phyloP scores from a whole-genome alignment of 2,329 filamentous ascomycete species.

The Calonectria pauciramosa region DNA sequence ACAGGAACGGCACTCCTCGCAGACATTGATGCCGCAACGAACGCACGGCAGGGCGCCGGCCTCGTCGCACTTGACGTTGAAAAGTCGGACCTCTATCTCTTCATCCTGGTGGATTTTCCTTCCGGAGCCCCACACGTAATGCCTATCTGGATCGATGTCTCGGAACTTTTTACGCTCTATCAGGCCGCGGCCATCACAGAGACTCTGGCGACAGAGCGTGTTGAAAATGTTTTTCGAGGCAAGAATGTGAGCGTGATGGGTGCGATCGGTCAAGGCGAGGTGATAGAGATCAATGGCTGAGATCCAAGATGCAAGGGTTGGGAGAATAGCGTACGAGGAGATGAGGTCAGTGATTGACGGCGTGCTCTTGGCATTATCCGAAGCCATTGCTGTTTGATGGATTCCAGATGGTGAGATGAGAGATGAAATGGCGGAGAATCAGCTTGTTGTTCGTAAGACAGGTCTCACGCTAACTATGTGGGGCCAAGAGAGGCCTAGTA shows the following conservation, averaged over 20 bases:
- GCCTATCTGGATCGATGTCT: neutral
- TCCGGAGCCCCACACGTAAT: neutral
- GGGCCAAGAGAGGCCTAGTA: no score
- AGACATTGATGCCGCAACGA: slow-evolving; percentile 33
- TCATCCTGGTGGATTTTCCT: neutral
- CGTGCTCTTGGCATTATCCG: neutral
- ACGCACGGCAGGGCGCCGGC: slow-evolving; percentile 24
- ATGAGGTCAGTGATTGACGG: slow-evolving; percentile 19
- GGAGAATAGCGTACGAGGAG: slow-evolving; percentile 35
- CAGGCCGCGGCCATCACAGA: slow-evolving; percentile 36
- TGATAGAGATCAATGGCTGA: slow-evolving; percentile 32
- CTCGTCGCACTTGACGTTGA: slow-evolving; percentile 30
- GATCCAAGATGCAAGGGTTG: slow-evolving; percentile 27
- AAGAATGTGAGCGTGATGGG: slow-evolving; percentile 6
- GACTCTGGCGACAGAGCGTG: neutral
- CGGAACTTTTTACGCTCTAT: slow-evolving; percentile 18
- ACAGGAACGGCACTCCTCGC: slow-evolving; percentile 36
- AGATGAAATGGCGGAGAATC: no score
- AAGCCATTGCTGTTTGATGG: neutral
- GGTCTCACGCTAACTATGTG: no score
- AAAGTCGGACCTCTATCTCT: slow-evolving; percentile 30
- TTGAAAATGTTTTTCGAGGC: slow-evolving; percentile 16
- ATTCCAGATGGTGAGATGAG: no score
- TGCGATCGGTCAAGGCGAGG: slow-evolving; percentile 23
- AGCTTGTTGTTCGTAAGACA: no score